Evolutionary conservation across 1,284 basidiomycete genomes (phyloP).

Genomic region (Trametes sp.): DNA sequence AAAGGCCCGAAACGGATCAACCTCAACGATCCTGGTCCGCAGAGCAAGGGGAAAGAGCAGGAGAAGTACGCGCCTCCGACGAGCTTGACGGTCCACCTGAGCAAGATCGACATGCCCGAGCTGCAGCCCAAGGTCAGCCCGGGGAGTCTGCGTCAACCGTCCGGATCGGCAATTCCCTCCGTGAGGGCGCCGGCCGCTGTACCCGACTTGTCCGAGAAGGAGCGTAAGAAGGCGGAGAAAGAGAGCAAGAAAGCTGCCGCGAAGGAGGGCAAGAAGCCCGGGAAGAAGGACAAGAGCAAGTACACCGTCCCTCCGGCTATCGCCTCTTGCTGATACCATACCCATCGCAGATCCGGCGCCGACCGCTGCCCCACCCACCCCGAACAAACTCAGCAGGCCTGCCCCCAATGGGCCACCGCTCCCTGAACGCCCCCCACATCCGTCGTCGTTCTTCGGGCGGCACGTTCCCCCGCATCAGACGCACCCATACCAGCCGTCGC

Average conservation of each 20-base stretch:
- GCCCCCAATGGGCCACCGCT: slow-evolving; percentile 9
- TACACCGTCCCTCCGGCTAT: background rate
- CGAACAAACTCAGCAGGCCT: slow-evolving; percentile 23
- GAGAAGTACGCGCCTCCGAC: slow-evolving; percentile 65
- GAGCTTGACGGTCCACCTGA: slow-evolving; percentile 73
- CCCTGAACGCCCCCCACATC: background rate
- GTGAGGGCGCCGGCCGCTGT: slow-evolving; percentile 6
- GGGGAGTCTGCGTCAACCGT: slow-evolving; percentile 14
- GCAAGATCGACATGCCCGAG: slow-evolving; percentile 86
- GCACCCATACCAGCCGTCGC: slow-evolving; percentile 49
- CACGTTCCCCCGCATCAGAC: slow-evolving; percentile 38
- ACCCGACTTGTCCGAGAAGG: slow-evolving; percentile 32
- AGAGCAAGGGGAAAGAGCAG: slow-evolving; percentile 48
- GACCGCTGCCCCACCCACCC: background rate
- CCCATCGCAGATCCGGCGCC: background rate
- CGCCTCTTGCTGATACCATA: too few species aligned
- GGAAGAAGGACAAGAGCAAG: slow-evolving; percentile 10
- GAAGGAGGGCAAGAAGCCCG: slow-evolving; percentile 36
- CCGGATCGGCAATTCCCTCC: slow-evolving; percentile 3
- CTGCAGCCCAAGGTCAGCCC: slow-evolving; percentile 57
- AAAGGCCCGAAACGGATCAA: slow-evolving; percentile 75
- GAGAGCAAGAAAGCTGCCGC: slow-evolving; percentile 41
- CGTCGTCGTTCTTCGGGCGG: slow-evolving; percentile 7
- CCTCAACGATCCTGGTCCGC: slow-evolving; percentile 54
- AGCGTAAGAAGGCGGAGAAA: slow-evolving; percentile 39